phyloP scores from a whole-genome alignment of 2,329 filamentous ascomycete species.

The Clonostachys rhizophaga region DNA sequence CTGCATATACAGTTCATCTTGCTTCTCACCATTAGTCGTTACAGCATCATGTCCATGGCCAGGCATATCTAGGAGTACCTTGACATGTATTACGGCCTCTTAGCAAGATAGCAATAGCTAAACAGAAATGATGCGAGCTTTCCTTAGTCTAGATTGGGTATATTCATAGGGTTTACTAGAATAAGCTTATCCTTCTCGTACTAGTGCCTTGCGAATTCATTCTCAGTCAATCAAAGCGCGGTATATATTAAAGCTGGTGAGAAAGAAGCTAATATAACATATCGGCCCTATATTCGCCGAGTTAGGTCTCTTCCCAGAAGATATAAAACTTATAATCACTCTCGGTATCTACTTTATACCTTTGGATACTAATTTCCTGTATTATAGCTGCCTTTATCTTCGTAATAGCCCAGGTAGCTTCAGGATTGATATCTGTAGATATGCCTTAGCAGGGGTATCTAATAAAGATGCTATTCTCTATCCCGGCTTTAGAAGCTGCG shows the following conservation, averaged over 20 bases:
- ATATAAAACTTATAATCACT: constrained; percentile 39
- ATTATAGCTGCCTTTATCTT: constrained; percentile 47
- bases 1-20: constrained; percentile 36
- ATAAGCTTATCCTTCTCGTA: constrained; percentile 49
- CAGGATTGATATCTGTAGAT: constrained; percentile 32
- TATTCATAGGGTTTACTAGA: constrained; percentile 31
- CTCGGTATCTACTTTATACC: constrained; percentile 42
- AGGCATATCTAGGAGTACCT: constrained; percentile 36
- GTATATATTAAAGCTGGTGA: too few relatives aligned
- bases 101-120: constrained; percentile 40
- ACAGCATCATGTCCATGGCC: constrained; percentile 26
- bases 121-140: constrained; percentile 30
- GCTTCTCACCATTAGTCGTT: constrained; percentile 24
- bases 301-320: constrained; percentile 32
- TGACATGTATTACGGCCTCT: constrained; percentile 36
- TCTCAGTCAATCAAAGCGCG: too few relatives aligned
- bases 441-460: constrained; percentile 35
- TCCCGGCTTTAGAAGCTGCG: constrained; percentile 25
- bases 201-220: constrained; percentile 35
- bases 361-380: too few relatives aligned
- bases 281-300: constrained; percentile 30
- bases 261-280: too few relatives aligned
- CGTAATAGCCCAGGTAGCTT: constrained; percentile 32
- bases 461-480: constrained; percentile 34
- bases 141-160: constrained; percentile 32